Percentiles rank a stretch among this genome's conserved stretches.
These are phyloP conservation scores for Sporothrix dimorphospora DNA, from an alignment of 2,329 filamentous ascomycete genomes.

Conservation along the genomic window DNA sequence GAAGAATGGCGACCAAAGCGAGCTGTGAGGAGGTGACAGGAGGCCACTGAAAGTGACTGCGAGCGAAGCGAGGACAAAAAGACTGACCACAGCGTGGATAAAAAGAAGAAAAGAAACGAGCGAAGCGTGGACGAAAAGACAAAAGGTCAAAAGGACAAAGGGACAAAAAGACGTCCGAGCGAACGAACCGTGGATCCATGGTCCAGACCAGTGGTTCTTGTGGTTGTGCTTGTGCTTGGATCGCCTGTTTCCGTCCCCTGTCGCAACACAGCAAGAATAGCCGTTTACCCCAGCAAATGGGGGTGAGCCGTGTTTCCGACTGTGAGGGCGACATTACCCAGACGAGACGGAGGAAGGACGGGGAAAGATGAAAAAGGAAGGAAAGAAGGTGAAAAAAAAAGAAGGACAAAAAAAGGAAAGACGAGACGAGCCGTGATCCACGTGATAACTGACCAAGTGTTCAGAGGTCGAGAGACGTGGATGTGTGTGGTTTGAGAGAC, in stretches of 20 bases:
- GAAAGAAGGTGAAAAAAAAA: background rate
- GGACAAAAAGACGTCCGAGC: background rate
- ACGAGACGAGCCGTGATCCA: conserved; percentile 4
- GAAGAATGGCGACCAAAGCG: background rate
- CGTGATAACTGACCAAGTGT: conserved; percentile 27
- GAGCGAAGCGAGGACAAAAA: background rate
- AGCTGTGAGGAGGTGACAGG: background rate
- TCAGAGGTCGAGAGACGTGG: background rate
- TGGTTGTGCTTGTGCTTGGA: background rate
- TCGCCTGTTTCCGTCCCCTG: conserved; percentile 16
- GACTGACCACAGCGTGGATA: background rate
- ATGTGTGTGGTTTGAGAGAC: background rate
- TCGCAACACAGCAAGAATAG: background rate
- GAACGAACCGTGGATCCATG: background rate
- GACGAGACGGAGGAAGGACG: conserved; percentile 8
- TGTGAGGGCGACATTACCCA: background rate
- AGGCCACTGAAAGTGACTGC: no score
- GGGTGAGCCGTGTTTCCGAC: conserved; percentile 3
- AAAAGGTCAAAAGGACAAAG: no score
- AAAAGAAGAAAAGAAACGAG: background rate
- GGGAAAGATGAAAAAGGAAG: background rate
- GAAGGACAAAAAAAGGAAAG: background rate
- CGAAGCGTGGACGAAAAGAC: background rate
- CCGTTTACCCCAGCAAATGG: conserved; percentile 5
- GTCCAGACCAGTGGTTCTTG: background rate